Evolutionary conservation across 2,329 filamentous ascomycete genomes (phyloP).

Genomic region (Fusarium temperatum): DNA sequence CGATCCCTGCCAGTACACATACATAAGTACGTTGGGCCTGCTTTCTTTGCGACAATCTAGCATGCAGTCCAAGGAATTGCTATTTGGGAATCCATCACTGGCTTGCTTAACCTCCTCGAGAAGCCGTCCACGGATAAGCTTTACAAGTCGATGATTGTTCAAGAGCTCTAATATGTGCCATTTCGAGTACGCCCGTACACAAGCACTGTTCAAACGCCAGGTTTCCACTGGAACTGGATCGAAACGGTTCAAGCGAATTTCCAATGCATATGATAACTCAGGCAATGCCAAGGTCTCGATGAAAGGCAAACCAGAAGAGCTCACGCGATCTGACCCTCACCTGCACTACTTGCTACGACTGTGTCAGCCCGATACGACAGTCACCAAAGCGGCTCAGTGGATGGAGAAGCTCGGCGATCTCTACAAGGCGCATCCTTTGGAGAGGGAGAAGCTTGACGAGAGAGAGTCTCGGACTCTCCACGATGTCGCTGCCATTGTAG

Average conservation of each 20-base stretch:
- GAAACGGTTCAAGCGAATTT: slow-evolving; percentile 55
- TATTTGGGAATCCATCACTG: slow-evolving; percentile 53
- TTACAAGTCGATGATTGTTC: slow-evolving; percentile 49
- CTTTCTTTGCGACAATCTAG: slow-evolving; percentile 55
- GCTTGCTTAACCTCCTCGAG: slow-evolving; percentile 48
- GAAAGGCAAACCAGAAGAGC: slow-evolving; percentile 52
- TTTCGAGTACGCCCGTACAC: slow-evolving; percentile 53
- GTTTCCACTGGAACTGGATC: slow-evolving; percentile 47
- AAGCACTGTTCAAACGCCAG: slow-evolving; percentile 52
- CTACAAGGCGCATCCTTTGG: slow-evolving; percentile 45
- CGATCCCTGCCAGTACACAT: slow-evolving; percentile 48
- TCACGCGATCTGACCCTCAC: slow-evolving; percentile 51
- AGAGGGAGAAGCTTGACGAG: slow-evolving; percentile 47
- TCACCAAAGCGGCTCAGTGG: slow-evolving; percentile 50
- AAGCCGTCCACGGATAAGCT: slow-evolving; percentile 40
- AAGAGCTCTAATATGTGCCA: slow-evolving; percentile 58
- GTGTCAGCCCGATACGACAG: slow-evolving; percentile 50
- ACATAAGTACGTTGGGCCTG: slow-evolving; percentile 53
- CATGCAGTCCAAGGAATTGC: slow-evolving; percentile 46
- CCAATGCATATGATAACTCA: slow-evolving; percentile 47
- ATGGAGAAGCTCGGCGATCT: slow-evolving; percentile 52
- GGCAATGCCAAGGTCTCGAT: slow-evolving; percentile 50
- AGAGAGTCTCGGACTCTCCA: slow-evolving; percentile 48
- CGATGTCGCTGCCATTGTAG: slow-evolving; percentile 50
- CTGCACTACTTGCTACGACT: slow-evolving; percentile 56